Conservation (phyloP, 495 filamentous ascomycete species). For the Penicillium waksmanii region DNA sequence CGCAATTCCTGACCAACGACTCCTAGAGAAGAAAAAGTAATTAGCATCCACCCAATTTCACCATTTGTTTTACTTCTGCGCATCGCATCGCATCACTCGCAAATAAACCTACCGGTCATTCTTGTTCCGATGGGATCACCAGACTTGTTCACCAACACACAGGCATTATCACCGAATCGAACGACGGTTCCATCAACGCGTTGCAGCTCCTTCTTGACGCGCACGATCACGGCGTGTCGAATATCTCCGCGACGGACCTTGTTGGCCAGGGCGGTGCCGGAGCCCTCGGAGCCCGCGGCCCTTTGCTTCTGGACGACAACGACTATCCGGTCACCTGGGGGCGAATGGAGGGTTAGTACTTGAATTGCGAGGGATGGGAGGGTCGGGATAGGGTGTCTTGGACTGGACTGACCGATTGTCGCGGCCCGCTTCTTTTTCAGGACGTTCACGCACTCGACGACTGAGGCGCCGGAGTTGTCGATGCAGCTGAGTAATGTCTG, state of each 20-base stretch:
- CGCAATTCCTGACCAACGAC: constrained; percentile 86
- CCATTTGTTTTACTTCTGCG: not conserved
- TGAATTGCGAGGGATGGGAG: not conserved
- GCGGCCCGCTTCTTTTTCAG: constrained; percentile 88
- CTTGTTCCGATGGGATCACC: constrained; percentile 94
- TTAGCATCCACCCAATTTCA: constrained; percentile 26
- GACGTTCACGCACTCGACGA: constrained; percentile 95
- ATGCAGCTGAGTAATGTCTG: constrained; percentile 99
- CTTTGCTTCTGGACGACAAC: constrained; percentile 97
- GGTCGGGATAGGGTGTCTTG: not conserved
- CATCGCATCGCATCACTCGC: not conserved
- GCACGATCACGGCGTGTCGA: constrained; percentile 92
- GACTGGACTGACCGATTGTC: constrained; percentile 73
- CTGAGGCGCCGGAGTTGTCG: constrained; percentile 98
- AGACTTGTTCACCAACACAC: constrained; percentile 94
- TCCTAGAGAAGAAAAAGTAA: constrained; percentile 47
- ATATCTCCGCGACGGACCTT: constrained; percentile 98
- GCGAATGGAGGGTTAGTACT: not conserved
- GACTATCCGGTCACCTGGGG: constrained; percentile 89
- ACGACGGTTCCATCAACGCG: constrained; percentile 86
- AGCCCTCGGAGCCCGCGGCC: constrained; percentile 67
- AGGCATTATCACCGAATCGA: constrained; percentile 96
- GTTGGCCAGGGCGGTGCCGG: constrained; percentile 67
- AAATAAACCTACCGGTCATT: constrained; percentile 70
- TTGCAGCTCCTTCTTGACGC: constrained; percentile 83